phyloP scores from a whole-genome alignment of 2,329 filamentous ascomycete genomes.

The Cryphonectria japonica region DNA sequence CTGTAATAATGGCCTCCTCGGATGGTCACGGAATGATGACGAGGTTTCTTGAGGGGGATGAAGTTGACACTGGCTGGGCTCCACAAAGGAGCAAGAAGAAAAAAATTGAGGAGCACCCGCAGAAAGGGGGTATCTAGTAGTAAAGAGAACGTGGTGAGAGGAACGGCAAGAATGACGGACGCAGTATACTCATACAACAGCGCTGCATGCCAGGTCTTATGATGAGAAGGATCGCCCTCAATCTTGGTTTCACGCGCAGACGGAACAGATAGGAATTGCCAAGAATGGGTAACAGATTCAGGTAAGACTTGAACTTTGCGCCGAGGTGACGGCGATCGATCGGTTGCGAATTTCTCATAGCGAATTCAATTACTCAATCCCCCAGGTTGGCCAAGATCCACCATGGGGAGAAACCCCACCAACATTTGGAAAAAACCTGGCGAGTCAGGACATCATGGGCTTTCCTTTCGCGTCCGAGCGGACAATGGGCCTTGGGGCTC shows the following conservation, averaged over 20 bases:
- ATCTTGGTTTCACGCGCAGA: background rate
- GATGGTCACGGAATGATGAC: background rate
- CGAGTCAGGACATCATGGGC: conserved; percentile 5
- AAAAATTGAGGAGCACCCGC: background rate
- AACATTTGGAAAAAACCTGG: background rate
- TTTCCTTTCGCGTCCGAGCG: background rate
- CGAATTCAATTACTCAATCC: conserved; percentile 12
- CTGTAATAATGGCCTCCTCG: background rate
- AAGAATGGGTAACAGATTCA: conserved; percentile 12
- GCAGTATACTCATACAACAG: background rate
- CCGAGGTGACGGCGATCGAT: conserved; percentile 3
- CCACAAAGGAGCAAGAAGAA: background rate
- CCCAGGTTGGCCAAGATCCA: conserved; percentile 10
- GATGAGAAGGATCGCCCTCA: background rate
- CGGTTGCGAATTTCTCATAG: conserved; percentile 9
- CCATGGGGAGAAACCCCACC: conserved; percentile 6
- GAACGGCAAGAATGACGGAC: background rate
- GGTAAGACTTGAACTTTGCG: background rate
- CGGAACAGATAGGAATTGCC: background rate
- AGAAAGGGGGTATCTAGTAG: background rate
- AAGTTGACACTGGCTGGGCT: background rate
- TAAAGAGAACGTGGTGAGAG: background rate
- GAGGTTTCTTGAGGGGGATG: background rate
- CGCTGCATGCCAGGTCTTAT: background rate
- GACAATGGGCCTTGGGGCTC: background rate